phyloP scores from a whole-genome alignment of 2,329 filamentous ascomycete species.

The Talaromyces sp. region DNA sequence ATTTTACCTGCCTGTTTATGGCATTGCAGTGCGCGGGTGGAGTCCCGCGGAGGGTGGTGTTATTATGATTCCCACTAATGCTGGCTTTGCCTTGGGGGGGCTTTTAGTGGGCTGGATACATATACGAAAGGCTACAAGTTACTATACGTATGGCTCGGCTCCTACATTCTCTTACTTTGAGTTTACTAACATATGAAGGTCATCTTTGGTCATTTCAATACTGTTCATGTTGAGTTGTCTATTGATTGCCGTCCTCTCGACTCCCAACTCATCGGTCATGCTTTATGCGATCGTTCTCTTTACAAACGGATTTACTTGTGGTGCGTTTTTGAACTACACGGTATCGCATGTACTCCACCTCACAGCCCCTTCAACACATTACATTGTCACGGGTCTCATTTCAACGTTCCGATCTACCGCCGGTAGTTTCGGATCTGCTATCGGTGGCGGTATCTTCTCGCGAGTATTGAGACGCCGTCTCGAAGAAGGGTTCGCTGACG shows the following conservation, averaged over 20 bases:
- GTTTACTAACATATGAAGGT: conserved; percentile 29
- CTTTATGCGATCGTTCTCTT: conserved; percentile 62
- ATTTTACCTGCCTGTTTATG: conserved; percentile 77
- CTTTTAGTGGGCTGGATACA: conserved; percentile 71
- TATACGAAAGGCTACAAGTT: conserved; percentile 68
- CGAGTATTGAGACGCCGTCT: conserved; percentile 58
- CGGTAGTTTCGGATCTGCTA: conserved; percentile 73
- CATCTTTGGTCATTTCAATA: conserved; percentile 58
- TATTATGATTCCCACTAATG: conserved; percentile 76
- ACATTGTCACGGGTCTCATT: conserved; percentile 70
- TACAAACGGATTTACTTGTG: conserved; percentile 68
- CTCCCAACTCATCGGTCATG: conserved; percentile 48
- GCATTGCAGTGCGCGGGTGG: conserved; percentile 70
- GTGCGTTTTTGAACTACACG: conserved; percentile 73
- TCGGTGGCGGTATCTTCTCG: conserved; percentile 72
- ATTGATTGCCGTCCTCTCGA: conserved; percentile 55
- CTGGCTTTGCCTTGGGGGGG: conserved; percentile 72
- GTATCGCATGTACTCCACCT: conserved; percentile 76
- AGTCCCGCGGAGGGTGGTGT: conserved; percentile 67
- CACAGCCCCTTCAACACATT: conserved; percentile 63
- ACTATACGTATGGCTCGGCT: conserved; percentile 59
- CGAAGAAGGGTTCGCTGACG: conserved; percentile 51
- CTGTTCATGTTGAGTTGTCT: conserved; percentile 62
- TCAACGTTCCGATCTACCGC: conserved; percentile 62
- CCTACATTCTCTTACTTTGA: neutral